Conservation (phyloP, 176 grass and related monocot genomes). For the Phoenix roebelenii region DNA sequence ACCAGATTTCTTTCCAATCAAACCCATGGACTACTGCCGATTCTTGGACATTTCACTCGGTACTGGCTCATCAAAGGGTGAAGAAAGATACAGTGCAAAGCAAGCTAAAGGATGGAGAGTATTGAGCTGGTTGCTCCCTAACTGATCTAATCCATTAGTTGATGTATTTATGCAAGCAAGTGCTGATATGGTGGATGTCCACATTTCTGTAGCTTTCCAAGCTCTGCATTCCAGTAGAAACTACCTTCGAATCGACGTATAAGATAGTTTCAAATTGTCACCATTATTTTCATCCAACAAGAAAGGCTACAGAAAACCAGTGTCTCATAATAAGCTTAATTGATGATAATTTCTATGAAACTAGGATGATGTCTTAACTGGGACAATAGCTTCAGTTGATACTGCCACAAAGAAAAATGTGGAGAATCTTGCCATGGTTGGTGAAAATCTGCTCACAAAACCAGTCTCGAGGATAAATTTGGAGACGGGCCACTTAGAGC, state of each 20-base stretch:
- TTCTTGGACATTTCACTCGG: slow-evolving; percentile 76
- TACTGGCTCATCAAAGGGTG: slow-evolving; percentile 55
- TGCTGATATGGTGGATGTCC: slow-evolving; percentile 84
- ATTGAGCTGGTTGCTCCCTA: slow-evolving; percentile 48
- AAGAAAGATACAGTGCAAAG: slow-evolving; percentile 34
- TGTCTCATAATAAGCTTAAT: too few relatives aligned
- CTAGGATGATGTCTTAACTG: slow-evolving; percentile 12
- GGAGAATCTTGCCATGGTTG: slow-evolving; percentile 44
- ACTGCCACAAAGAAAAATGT: slow-evolving; percentile 65
- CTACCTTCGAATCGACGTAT: slow-evolving; percentile 83
- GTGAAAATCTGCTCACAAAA: slow-evolving; percentile 49
- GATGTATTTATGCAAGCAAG: slow-evolving; percentile 75
- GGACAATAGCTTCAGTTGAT: slow-evolving; percentile 51
- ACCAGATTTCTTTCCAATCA: slow-evolving; percentile 16
- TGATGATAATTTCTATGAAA: too few relatives aligned
- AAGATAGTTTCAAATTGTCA: too few relatives aligned
- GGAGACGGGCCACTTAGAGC: slow-evolving; percentile 32
- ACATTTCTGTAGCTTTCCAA: slow-evolving; percentile 63
- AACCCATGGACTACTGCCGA: slow-evolving; percentile 62
- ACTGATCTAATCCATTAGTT: slow-evolving; percentile 68
- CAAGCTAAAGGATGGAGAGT: slow-evolving; percentile 61
- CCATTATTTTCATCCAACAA: too few relatives aligned
- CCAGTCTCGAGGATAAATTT: slow-evolving; percentile 61
- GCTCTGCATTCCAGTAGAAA: slow-evolving; percentile 56
- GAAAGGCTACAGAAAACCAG: too few relatives aligned